Conservation (phyloP, 164 flowering plant genomes). For the Houttuynia cordata region DNA sequence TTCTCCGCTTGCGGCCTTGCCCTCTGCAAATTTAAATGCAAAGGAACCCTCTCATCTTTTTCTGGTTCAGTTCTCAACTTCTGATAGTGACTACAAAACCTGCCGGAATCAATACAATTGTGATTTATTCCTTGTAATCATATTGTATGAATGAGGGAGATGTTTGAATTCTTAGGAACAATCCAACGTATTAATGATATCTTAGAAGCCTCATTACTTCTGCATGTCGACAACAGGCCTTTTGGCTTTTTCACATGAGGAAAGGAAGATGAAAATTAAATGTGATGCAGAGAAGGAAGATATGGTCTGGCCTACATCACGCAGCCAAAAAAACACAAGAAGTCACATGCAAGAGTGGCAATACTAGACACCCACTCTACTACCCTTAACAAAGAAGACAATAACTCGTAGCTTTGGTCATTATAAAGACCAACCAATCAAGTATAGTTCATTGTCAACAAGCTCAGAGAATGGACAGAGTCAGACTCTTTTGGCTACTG, state of each 20-base stretch:
- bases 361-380: background rate
- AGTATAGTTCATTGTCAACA: background rate
- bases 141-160: too few species aligned
- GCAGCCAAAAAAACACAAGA: background rate
- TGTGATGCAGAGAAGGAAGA: too few species aligned
- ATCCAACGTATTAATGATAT: too few species aligned
- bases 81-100: background rate
- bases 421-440: constrained; percentile 4
- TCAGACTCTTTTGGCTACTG: constrained; percentile 21
- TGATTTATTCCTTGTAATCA: too few species aligned
- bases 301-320: too few species aligned
- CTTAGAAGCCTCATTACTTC: background rate
- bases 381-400: background rate
- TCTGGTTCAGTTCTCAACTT: background rate
- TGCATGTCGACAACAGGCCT: background rate
- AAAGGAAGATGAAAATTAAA: background rate
- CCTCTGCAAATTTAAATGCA: too few species aligned
- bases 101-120: too few species aligned
- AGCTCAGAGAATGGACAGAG: constrained; percentile 6
- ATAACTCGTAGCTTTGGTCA: background rate
- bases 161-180: too few species aligned
- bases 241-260: background rate
- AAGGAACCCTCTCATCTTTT: background rate
- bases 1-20: too few species aligned
- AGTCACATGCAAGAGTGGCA: background rate